Base-by-base conservation (phyloP, 2,329 filamentous ascomycete species). In the Akanthomyces dipterigenus region DNA sequence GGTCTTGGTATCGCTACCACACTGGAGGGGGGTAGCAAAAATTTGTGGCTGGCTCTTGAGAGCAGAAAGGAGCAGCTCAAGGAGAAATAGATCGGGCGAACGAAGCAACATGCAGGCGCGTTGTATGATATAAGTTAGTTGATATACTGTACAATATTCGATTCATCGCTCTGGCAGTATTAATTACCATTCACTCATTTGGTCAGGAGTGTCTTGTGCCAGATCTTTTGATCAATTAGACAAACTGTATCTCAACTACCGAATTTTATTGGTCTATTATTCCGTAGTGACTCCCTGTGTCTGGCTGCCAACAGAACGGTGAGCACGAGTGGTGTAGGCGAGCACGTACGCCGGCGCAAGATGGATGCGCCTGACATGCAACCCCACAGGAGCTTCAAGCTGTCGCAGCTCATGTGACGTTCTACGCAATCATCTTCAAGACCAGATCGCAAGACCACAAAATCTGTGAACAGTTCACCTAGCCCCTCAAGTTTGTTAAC, bases 41-140 rank as follows among this genome's bases (percentile, higher is more conserved):
- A 84, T 71, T 72, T 99, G 67, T 98, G 93, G 82, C 82, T 96
- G 64, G 91, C 93, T 14, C 78, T 99, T 69, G 93, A 98, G 80
- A 86, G 90, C 54, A 82, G 93, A 72, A 86, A 87, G 75, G 85
- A 80, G 54, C 88, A 93, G 77, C 75, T 99, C 73, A 91, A 97
- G 70, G 88, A 90, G 60, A 69, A 70, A 62, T 34, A 56, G 28
- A n/a, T 12, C 22, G 18, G 12, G 36, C 9, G 14, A 16, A 38
- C 14, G 34, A 45, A 2, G 40, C 2, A 24, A 26, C 14, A 18
- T n/a, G 28, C 6, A 56, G n/a, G 28, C 38, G 24, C 26, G 16
- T 42, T 51, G 55, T 59, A 59, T 24, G 24, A 58, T 58, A 50
- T n/a, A 49, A 8, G 36, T 20, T 24, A 16, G 24, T 54, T 26